phyloP scores from a whole-genome alignment of 2,329 filamentous ascomycete species.

The Gaeumannomyces sp. region DNA sequence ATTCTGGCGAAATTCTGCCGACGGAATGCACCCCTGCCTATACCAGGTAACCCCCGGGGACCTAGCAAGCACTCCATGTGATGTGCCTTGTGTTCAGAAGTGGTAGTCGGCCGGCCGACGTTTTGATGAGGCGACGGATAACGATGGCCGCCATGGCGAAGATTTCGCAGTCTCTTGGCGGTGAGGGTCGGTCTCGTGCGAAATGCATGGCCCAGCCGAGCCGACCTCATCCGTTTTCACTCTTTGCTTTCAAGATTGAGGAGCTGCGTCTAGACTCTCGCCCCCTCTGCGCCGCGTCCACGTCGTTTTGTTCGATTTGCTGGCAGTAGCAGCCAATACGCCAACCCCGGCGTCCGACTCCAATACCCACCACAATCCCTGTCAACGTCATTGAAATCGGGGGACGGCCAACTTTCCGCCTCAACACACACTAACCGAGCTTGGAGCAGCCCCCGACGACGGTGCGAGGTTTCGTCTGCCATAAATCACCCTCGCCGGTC shows the following conservation, averaged over 20 bases:
- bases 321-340: not conserved
- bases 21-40: not conserved
- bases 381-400: slow-evolving; percentile 8
- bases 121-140: not conserved
- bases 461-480: not conserved
- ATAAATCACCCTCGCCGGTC: not conserved
- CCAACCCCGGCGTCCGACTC: not conserved
- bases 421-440: not conserved
- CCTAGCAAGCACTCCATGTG: too few species aligned
- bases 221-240: too few species aligned
- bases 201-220: too few species aligned
- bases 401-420: not conserved
- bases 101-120: not conserved
- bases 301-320: not conserved
- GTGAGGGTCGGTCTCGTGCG: not conserved
- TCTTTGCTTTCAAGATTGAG: too few species aligned
- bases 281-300: too few species aligned
- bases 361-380: not conserved
- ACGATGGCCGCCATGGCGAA: not conserved
- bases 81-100: too few species aligned
- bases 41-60: not conserved
- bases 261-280: too few species aligned
- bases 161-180: not conserved
- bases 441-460: not conserved
- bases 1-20: slow-evolving; percentile 7